These are phyloP conservation scores for Tagetes patula DNA, from an alignment of 129 eudicot genomes.

Conservation along the genomic window DNA sequence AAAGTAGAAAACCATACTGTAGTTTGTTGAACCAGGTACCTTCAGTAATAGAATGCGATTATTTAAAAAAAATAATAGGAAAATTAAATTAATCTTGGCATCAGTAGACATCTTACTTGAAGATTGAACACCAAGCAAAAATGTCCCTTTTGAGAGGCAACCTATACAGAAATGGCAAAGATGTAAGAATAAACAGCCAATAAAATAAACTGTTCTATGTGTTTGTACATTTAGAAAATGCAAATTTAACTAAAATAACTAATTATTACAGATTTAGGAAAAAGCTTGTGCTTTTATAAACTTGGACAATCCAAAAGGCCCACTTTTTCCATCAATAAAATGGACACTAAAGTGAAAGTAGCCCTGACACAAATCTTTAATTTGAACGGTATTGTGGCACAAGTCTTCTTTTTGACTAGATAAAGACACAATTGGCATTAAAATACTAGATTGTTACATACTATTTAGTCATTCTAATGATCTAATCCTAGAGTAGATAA, in stretches of 20 bases:
- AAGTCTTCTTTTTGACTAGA: neutral
- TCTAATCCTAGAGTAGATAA: slow-evolving; percentile 1
- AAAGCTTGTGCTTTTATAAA: neutral
- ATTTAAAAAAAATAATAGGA: neutral
- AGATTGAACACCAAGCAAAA: slow-evolving; percentile 76
- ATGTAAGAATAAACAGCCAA: neutral
- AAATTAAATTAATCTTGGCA: slow-evolving; percentile 13
- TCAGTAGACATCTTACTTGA: slow-evolving; percentile 65
- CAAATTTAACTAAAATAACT: neutral
- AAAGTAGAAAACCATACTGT: slow-evolving; percentile 95
- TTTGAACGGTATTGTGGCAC: neutral
- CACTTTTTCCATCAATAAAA: neutral
- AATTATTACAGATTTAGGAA: neutral
- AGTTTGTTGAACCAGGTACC: slow-evolving; percentile 97
- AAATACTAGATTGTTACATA: neutral
- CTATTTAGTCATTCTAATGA: neutral
- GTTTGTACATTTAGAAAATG: neutral
- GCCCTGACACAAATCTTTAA: neutral
- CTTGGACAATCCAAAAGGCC: neutral
- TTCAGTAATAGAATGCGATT: slow-evolving; percentile 31
- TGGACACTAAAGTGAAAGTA: neutral
- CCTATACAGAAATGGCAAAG: slow-evolving; percentile 44
- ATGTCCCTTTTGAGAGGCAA: slow-evolving; percentile 88
- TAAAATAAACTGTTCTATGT: neutral
- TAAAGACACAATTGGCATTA: neutral